Evolutionary conservation across 2,329 filamentous ascomycete species (phyloP).

Genomic region (Domatiomyces globalis): DNA sequence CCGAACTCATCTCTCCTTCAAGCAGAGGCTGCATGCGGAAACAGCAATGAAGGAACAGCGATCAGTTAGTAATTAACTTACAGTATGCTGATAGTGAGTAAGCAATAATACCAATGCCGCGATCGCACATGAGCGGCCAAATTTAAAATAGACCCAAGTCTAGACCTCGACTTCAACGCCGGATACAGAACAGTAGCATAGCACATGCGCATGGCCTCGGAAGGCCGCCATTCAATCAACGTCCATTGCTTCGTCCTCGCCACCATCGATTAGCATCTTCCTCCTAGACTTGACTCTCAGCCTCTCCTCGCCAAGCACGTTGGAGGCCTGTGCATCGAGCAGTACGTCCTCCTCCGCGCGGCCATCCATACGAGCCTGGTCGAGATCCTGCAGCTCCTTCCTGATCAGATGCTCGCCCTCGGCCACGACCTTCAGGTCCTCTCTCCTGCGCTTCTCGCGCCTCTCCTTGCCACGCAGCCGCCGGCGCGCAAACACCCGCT

Average conservation of each 20-base stretch:
- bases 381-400: constrained; percentile 46
- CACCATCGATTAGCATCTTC: constrained; percentile 31
- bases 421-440: constrained; percentile 74
- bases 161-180: too few relatives aligned
- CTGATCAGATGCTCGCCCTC: constrained; percentile 88
- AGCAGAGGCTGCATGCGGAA: too few relatives aligned
- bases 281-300: constrained; percentile 31
- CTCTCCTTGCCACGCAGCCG: constrained; percentile 70
- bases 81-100: too few relatives aligned
- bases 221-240: constrained; percentile 24
- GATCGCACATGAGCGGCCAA: too few relatives aligned
- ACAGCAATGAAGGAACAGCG: too few relatives aligned
- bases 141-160: too few relatives aligned
- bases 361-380: constrained; percentile 32
- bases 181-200: too few relatives aligned
- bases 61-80: too few relatives aligned
- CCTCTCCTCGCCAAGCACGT: constrained; percentile 28
- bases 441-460: constrained; percentile 61
- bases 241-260: constrained; percentile 34
- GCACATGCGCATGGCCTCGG: too few relatives aligned
- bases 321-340: constrained; percentile 21
- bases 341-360: constrained; percentile 19
- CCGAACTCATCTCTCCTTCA: too few relatives aligned
- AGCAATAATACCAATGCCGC: too few relatives aligned
- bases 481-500: constrained; percentile 86